These are phyloP conservation scores for Cytospora piceae DNA, from an alignment of 2,329 filamentous ascomycete genomes.

Conservation along the genomic window DNA sequence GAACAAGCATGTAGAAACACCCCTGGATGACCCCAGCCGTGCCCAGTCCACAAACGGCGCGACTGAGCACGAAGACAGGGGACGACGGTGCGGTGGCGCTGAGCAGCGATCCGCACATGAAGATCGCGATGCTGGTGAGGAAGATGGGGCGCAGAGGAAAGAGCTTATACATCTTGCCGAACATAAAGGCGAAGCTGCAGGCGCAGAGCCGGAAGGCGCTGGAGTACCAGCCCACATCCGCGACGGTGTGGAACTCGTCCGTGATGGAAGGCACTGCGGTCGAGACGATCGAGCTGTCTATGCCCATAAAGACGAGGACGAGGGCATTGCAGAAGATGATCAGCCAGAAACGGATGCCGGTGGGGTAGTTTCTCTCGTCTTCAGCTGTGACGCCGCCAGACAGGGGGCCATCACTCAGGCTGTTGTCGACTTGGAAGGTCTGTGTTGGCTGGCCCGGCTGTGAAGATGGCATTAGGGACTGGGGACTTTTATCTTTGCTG, in stretches of 20 bases:
- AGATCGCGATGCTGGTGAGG: slow-evolving; percentile 22
- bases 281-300: slow-evolving; percentile 25
- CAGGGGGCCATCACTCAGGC: not conserved
- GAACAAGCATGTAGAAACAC: slow-evolving; percentile 27
- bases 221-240: slow-evolving; percentile 29
- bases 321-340: slow-evolving; percentile 23
- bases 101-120: slow-evolving; percentile 25
- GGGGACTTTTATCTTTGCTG: not conserved
- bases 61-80: slow-evolving; percentile 15
- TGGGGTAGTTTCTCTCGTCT: slow-evolving; percentile 24
- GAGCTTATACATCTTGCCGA: slow-evolving; percentile 24
- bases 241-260: slow-evolving; percentile 28
- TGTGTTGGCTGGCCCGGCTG: slow-evolving; percentile 14
- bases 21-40: slow-evolving; percentile 18
- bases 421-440: not conserved
- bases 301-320: slow-evolving; percentile 21
- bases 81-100: slow-evolving; percentile 27
- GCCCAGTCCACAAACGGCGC: slow-evolving; percentile 24
- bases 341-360: slow-evolving; percentile 25
- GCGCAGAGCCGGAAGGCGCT: slow-evolving; percentile 25
- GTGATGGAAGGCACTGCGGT: slow-evolving; percentile 29
- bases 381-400: slow-evolving; percentile 11
- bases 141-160: slow-evolving; percentile 19
- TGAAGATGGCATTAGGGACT: not conserved
- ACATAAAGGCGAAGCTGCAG: slow-evolving; percentile 30